Evolutionary conservation across 1,284 basidiomycete genomes (phyloP), one percentile per base, ranked within the genome.

Genomic region (Puccinia horiana): DNA sequence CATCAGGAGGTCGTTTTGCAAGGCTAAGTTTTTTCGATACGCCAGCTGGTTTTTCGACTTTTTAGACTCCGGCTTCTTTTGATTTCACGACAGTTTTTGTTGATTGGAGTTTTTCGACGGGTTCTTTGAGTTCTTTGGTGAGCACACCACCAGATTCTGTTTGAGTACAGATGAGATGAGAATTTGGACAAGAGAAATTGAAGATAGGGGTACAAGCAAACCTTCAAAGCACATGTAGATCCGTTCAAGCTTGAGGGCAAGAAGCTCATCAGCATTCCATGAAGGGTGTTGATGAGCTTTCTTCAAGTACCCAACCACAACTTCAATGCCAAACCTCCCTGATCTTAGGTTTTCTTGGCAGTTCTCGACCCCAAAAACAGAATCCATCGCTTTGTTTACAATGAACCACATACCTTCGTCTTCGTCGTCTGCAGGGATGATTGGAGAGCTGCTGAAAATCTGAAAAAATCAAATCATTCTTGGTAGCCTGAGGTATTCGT

Each of bases 321-420:
- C 4, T 35, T 58, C 73, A 32, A 75, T 75, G 26, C 49, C 73
- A 56, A 37, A 52, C 37, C 35, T 52, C 32, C 49, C 54, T 32
- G 4, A 26, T 29, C 29, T 75, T 6, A 75, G 26, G 37, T 75
- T 52, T 54, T 58, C 12, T 52, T 47, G 3, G 49, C n/a, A n/a
- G 52, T 40, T 52, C 12, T 75, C 52, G 11, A 75, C 73, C 18
- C 73, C 73, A 75, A 75, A 75, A 11, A 75, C 26, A 40, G 73
- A 52, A 56, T 75, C 73, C 44, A 75, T 47, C n/a, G 37, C 23
- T 56, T 35, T 52, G 49, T 14, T 75, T 75, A 35, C 70, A n/a
- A n/a, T n/a, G n/a, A n/a, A n/a, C n/a, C n/a, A n/a, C n/a, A n/a
- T n/a, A n/a, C n/a, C 73, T 35, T 75, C 29, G 29, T 75, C 73